A percentile compares a stretch with the other conserved stretches of the same genome.
Evolutionary conservation across 495 filamentous ascomycete species (phyloP).

Genomic region (Tuber melanosporum): DNA sequence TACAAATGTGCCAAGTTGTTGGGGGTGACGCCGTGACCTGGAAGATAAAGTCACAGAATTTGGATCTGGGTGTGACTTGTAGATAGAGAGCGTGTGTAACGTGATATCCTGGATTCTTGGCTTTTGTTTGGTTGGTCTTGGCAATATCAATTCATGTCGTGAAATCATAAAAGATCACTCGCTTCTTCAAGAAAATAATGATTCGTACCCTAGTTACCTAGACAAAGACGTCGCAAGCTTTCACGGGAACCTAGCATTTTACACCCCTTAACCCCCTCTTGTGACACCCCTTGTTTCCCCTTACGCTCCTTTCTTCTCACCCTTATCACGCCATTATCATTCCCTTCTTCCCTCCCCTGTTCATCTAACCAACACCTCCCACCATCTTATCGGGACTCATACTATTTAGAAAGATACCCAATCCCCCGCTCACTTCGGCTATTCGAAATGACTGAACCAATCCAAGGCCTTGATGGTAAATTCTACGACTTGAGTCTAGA

Average conservation of each 20-base stretch:
- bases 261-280: not conserved
- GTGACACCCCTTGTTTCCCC: not conserved
- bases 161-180: not conserved
- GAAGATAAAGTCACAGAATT: not conserved
- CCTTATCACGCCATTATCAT: not conserved
- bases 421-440: not conserved
- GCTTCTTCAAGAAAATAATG: not conserved
- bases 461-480: not conserved
- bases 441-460: not conserved
- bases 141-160: not conserved
- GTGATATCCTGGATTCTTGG: not conserved
- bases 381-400: not conserved
- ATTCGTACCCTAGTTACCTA: not conserved
- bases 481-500: slow-evolving; percentile 1
- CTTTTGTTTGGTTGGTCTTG: not conserved
- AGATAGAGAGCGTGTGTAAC: not conserved
- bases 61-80: not conserved
- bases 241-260: not conserved
- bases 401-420: not conserved
- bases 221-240: slow-evolving; percentile 1
- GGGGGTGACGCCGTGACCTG: not conserved
- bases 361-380: not conserved
- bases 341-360: not conserved
- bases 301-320: not conserved
- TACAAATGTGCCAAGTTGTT: not conserved